These are phyloP conservation scores for Ogataea populi-albae DNA, from an alignment of 805 yeast species.

Conservation along the genomic window DNA sequence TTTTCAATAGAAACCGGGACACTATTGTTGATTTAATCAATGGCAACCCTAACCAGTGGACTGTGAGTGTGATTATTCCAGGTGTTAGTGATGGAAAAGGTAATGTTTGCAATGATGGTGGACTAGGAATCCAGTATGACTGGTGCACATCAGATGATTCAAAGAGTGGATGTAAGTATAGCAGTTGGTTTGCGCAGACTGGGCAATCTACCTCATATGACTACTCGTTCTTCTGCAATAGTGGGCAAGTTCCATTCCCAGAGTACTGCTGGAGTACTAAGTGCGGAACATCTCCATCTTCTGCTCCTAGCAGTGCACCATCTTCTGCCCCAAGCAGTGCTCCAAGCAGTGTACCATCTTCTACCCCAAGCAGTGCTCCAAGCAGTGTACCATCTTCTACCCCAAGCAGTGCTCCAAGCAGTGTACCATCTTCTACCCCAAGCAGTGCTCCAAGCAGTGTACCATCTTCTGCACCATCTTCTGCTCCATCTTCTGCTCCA, in stretches of 20 bases:
- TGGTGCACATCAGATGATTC: background rate
- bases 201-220: no score
- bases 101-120: background rate
- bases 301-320: background rate
- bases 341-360: background rate
- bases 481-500: background rate
- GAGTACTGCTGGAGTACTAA: background rate
- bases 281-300: background rate
- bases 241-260: background rate
- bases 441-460: background rate
- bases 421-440: background rate
- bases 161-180: background rate
- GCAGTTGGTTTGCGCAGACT: background rate
- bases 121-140: background rate
- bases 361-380: conserved; percentile 1
- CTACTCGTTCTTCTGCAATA: background rate
- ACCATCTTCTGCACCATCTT: background rate
- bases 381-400: background rate
- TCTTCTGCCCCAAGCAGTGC: background rate
- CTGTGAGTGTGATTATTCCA: background rate
- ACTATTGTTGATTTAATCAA: background rate
- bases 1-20: background rate
- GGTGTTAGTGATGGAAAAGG: background rate
- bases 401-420: conserved; percentile 1
- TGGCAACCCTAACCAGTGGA: background rate